phyloP scores from a whole-genome alignment of 306 rosid species.

The Alnus glutinosa region DNA sequence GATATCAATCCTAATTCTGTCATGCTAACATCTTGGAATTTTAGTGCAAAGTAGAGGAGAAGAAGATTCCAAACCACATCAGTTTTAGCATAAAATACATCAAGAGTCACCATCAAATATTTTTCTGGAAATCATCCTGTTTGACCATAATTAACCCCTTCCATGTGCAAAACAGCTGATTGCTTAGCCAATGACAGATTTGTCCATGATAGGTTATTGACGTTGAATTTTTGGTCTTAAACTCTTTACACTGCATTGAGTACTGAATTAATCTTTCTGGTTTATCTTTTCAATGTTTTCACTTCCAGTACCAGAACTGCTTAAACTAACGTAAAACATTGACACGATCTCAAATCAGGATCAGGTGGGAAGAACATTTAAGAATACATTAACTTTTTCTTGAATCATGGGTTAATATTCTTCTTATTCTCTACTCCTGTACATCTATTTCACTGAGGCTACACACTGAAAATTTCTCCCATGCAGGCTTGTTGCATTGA shows the following conservation, averaged over 20 bases:
- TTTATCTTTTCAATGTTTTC: neutral
- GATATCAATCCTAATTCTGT: neutral
- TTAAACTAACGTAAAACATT: neutral
- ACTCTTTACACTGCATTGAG: neutral
- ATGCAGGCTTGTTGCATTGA: slow-evolving; percentile 92
- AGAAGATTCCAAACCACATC: neutral
- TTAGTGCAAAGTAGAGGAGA: neutral
- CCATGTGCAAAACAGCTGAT: neutral
- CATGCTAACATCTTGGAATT: neutral
- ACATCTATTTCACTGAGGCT: slow-evolving; percentile 19
- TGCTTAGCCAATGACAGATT: neutral
- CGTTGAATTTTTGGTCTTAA: neutral
- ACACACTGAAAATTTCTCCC: slow-evolving; percentile 28
- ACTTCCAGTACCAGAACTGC: too few relatives aligned
- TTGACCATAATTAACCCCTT: neutral
- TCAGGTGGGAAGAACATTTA: neutral
- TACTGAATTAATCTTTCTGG: neutral
- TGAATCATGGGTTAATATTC: neutral
- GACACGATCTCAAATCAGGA: neutral
- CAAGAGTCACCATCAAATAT: neutral
- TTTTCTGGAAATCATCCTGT: neutral
- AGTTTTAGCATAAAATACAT: neutral
- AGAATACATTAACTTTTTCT: neutral
- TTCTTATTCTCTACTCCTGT: neutral
- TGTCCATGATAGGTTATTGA: neutral